These are phyloP conservation scores for Cyberlindnera mycetangii DNA, from an alignment of 805 yeast species.

Conservation along the genomic window DNA sequence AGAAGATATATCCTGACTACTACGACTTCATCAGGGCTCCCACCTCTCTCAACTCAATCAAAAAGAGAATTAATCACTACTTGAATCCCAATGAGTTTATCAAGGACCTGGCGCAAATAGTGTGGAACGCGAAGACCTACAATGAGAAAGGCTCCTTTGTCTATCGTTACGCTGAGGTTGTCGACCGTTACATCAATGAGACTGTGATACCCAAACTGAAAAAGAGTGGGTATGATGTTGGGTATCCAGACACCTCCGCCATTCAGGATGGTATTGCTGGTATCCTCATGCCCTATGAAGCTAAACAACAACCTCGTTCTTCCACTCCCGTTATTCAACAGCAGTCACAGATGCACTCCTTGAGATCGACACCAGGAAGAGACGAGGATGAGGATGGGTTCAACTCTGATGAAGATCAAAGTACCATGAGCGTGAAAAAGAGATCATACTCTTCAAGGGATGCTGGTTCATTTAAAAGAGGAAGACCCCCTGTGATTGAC, in stretches of 20 bases:
- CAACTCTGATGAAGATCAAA: conserved; percentile 12
- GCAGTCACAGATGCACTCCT: conserved; percentile 1
- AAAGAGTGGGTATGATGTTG: conserved; percentile 32
- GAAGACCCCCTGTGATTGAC: conserved; percentile 89
- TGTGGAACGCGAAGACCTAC: conserved; percentile 87
- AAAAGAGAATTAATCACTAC: conserved; percentile 56
- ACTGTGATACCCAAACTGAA: conserved; percentile 34
- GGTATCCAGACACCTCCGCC: conserved; percentile 38
- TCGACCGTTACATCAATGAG: conserved; percentile 39
- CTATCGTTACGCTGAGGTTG: conserved; percentile 60
- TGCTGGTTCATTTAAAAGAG: conserved; percentile 49
- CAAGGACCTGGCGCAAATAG: conserved; percentile 75
- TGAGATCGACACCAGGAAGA: conserved; percentile 14
- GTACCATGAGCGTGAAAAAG: conserved; percentile 6
- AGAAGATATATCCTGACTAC: conserved; percentile 69
- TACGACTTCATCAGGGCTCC: conserved; percentile 77
- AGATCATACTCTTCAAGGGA: conserved; percentile 18
- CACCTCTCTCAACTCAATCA: conserved; percentile 74
- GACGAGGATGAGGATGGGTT: conserved; percentile 17
- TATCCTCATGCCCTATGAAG: conserved; percentile 16
- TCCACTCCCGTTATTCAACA: neutral
- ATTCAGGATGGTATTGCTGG: conserved; percentile 23
- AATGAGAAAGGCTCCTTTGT: conserved; percentile 69
- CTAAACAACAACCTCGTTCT: neutral
- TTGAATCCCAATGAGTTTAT: conserved; percentile 64